A percentile compares a stretch with the other conserved stretches of the same genome.
These are phyloP conservation scores for Coniella vitis DNA, from an alignment of 2,329 filamentous ascomycete genomes.

Conservation along the genomic window DNA sequence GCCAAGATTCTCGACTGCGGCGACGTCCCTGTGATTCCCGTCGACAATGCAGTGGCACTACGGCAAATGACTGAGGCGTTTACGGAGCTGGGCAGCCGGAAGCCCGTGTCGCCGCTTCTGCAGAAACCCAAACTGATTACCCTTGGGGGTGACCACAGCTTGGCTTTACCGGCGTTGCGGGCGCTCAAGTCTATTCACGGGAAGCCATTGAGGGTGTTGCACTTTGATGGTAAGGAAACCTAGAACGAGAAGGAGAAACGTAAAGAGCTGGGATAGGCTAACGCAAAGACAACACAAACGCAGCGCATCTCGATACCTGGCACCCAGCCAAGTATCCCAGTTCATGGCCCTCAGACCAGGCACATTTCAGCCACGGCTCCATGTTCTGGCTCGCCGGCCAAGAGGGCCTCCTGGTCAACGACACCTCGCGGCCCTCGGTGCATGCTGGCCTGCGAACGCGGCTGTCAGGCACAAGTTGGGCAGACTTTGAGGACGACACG, in stretches of 20 bases:
- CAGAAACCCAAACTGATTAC: constrained; percentile 54
- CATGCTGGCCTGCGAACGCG: constrained; percentile 80
- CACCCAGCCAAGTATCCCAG: constrained; percentile 74
- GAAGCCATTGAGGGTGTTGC: constrained; percentile 59
- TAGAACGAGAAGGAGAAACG: constrained; percentile 7
- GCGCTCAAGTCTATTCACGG: constrained; percentile 58
- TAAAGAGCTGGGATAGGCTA: not conserved
- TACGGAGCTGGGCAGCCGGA: constrained; percentile 51
- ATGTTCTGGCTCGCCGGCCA: constrained; percentile 87
- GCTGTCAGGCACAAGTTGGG: constrained; percentile 57
- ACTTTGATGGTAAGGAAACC: constrained; percentile 54
- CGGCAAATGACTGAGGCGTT: constrained; percentile 80
- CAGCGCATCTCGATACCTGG: constrained; percentile 74
- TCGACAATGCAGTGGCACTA: constrained; percentile 77
- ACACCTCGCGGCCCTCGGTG: constrained; percentile 61
- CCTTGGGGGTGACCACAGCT: constrained; percentile 66
- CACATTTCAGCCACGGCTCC: constrained; percentile 77
- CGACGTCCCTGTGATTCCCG: constrained; percentile 79
- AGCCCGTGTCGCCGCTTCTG: constrained; percentile 27
- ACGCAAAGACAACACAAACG: constrained; percentile 14
- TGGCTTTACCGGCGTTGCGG: constrained; percentile 62
- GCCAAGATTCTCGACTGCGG: constrained; percentile 80
- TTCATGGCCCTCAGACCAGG: constrained; percentile 63
- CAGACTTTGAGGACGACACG: constrained; percentile 65
- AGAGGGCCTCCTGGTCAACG: constrained; percentile 72